phyloP scores from a whole-genome alignment of 2,329 filamentous ascomycete species.

The Fusarium longipes region DNA sequence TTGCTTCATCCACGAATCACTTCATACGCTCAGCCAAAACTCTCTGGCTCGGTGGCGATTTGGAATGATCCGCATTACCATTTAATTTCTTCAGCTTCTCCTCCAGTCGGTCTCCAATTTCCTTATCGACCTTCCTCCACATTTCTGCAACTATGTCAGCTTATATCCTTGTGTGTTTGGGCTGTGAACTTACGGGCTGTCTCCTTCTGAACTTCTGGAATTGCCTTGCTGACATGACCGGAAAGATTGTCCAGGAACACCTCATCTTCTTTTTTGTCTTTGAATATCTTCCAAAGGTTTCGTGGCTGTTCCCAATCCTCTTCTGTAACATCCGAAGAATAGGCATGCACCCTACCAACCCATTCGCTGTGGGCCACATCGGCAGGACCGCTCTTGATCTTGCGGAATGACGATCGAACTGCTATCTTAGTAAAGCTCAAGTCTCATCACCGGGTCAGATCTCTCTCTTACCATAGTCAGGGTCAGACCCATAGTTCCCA shows the following conservation, averaged over 20 bases:
- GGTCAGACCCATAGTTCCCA: not conserved
- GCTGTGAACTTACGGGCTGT: not conserved
- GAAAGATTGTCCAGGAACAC: slow-evolving; percentile 3
- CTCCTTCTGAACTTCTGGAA: slow-evolving; percentile 1
- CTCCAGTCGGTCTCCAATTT: not conserved
- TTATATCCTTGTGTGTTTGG: too few species aligned
- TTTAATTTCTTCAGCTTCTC: not conserved
- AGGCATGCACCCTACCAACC: not conserved
- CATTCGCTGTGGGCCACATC: slow-evolving; percentile 7
- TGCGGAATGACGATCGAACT: slow-evolving; percentile 1
- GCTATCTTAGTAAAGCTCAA: not conserved
- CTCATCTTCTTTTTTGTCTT: not conserved
- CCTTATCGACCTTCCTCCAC: not conserved
- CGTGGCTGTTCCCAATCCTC: slow-evolving; percentile 12
- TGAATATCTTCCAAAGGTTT: not conserved
- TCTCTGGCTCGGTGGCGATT: not conserved
- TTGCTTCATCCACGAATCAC: not conserved
- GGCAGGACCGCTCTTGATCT: not conserved
- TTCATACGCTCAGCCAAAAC: not conserved
- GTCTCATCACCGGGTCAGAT: rapidly evolving
- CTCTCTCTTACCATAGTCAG: not conserved
- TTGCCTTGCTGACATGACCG: not conserved
- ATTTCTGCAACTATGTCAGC: not conserved
- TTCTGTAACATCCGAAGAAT: not conserved
- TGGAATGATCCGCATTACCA: not conserved